phyloP scores from a whole-genome alignment of 1,284 basidiomycete genomes.

The Leccinum fallax region DNA sequence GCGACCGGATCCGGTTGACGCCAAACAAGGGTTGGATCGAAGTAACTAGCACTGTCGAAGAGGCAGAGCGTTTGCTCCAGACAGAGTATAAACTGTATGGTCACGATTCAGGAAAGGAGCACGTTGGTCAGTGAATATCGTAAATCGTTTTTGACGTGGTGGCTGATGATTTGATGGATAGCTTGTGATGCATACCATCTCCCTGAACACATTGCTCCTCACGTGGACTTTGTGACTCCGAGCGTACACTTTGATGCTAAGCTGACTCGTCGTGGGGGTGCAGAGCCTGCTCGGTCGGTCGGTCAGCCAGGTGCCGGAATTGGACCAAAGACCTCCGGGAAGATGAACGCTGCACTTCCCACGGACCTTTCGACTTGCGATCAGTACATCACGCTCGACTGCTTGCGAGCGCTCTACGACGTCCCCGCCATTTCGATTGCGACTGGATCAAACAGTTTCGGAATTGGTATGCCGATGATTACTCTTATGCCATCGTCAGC shows the following conservation, averaged over 20 bases:
- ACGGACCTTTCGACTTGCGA: slow-evolving; percentile 36
- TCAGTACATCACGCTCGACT: slow-evolving; percentile 39
- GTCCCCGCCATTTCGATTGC: slow-evolving; percentile 31
- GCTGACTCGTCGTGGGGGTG: slow-evolving; percentile 17
- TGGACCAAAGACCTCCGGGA: slow-evolving; percentile 29
- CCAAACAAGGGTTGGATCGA: slow-evolving; percentile 46
- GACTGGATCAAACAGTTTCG: slow-evolving; percentile 37
- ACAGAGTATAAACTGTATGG: slow-evolving; percentile 36
- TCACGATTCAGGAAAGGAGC: slow-evolving; percentile 42
- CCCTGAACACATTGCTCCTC: slow-evolving; percentile 28
- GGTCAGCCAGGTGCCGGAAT: slow-evolving; percentile 14
- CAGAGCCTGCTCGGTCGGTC: slow-evolving; percentile 6
- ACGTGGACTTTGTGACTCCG: slow-evolving; percentile 34
- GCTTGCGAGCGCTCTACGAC: slow-evolving; percentile 40
- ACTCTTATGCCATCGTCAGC: neutral
- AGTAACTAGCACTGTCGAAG: slow-evolving; percentile 40
- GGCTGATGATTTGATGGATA: slow-evolving; percentile 13
- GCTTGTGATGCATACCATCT: slow-evolving; percentile 34
- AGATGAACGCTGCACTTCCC: slow-evolving; percentile 3
- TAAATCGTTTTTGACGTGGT: slow-evolving; percentile 10
- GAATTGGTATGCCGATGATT: slow-evolving; percentile 27
- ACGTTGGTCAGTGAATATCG: slow-evolving; percentile 37
- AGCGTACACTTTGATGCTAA: slow-evolving; percentile 30
- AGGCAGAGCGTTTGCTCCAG: slow-evolving; percentile 40
- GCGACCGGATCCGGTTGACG: slow-evolving; percentile 35